Evolutionary conservation across 2,329 filamentous ascomycete genomes (phyloP).

Genomic region (Pyricularia sp.): DNA sequence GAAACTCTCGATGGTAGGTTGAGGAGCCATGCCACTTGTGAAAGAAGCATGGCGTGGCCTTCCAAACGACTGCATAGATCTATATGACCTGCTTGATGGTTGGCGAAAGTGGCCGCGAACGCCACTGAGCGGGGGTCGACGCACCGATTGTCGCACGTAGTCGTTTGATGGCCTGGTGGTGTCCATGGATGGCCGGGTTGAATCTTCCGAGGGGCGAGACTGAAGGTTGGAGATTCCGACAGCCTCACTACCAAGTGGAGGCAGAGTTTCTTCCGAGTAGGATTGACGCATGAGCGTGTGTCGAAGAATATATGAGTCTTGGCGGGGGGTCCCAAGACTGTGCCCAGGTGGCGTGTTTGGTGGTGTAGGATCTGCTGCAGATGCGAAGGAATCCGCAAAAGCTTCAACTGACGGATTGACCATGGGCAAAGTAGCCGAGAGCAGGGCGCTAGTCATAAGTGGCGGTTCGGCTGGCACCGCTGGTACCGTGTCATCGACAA

Average conservation of each 20-base stretch:
- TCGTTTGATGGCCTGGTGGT: conserved; percentile 12
- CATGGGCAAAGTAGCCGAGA: conserved; percentile 14
- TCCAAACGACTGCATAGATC: conserved; percentile 40
- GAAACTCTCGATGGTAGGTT: conserved; percentile 47
- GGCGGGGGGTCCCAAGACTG: conserved; percentile 34
- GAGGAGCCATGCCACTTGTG: conserved; percentile 42
- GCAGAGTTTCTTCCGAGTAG: conserved; percentile 19
- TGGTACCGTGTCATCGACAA: conserved; percentile 59
- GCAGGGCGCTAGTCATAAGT: conserved; percentile 39
- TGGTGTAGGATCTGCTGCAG: conserved; percentile 45
- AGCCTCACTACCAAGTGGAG: conserved; percentile 35
- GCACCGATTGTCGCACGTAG: conserved; percentile 20
- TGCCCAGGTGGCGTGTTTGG: conserved; percentile 50
- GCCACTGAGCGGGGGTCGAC: conserved; percentile 23
- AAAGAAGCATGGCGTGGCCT: conserved; percentile 50
- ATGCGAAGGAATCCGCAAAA: conserved; percentile 40
- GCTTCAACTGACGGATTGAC: conserved; percentile 39
- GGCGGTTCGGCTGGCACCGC: conserved; percentile 31
- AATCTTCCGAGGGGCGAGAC: conserved; percentile 22
- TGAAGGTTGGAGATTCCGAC: conserved; percentile 17
- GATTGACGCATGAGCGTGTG: conserved; percentile 31
- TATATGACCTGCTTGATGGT: conserved; percentile 37
- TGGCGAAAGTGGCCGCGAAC: conserved; percentile 32
- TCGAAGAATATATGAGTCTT: conserved; percentile 46
- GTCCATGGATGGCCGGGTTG: conserved; percentile 21